phyloP scores from a whole-genome alignment of 352 stramenopile genomes.

The Phytophthora fragariaefolia region DNA sequence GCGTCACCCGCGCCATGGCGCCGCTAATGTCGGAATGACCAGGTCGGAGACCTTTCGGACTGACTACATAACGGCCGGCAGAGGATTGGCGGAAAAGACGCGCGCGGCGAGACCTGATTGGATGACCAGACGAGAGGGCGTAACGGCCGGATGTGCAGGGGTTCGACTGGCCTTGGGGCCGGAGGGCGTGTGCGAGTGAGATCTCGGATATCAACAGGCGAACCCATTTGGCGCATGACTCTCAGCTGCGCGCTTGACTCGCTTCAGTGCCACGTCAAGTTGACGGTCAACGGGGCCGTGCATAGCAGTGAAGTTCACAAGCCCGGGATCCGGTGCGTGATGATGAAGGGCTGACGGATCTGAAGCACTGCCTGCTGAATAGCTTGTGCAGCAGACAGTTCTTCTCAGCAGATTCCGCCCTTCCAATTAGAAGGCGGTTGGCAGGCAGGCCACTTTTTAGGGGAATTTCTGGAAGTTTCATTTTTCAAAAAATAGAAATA shows the following conservation, averaged over 20 bases:
- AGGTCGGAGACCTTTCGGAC: conserved; percentile 3
- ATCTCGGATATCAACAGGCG: conserved; percentile 24
- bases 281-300: too few species aligned
- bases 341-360: too few species aligned
- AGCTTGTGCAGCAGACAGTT: too few species aligned
- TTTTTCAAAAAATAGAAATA: too few species aligned
- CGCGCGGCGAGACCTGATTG: conserved; percentile 4
- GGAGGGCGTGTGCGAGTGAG: background rate
- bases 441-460: too few species aligned
- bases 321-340: too few species aligned
- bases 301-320: too few species aligned
- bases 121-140: background rate
- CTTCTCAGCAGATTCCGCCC: too few species aligned
- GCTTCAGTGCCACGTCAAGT: background rate
- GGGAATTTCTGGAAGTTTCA: too few species aligned
- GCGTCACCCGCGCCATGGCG: conserved; percentile 2
- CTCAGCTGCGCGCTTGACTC: background rate
- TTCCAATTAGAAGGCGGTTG: too few species aligned
- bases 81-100: conserved; percentile 26
- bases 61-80: conserved; percentile 17
- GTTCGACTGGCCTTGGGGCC: background rate
- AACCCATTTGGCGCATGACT: conserved; percentile 17
- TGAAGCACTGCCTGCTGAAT: too few species aligned
- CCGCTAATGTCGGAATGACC: conserved; percentile 23
- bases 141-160: background rate